Evolutionary conservation across 495 filamentous ascomycete genomes (phyloP), one percentile per base, ranked within the genome.

Genomic region (Penicillium riverlandense): DNA sequence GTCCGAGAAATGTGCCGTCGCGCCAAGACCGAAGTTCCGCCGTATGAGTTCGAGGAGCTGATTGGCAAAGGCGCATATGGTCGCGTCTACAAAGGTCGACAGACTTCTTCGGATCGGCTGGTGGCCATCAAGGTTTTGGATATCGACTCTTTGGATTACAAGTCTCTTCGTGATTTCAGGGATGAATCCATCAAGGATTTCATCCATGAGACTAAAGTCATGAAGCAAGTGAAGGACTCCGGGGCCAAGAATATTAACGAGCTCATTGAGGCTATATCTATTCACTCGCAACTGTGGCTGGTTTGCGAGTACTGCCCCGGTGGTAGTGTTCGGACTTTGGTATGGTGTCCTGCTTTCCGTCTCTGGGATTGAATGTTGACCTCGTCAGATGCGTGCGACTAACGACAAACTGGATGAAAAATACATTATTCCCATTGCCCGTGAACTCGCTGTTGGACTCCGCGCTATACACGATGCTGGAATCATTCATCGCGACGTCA

Each of bases 11-110:
- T 71, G 67, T 69, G 71, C 43, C 66, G 66, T 29, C 55, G 69
- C 37, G 69, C 69, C 12, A 71, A 72, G 48, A 61, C 65, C 0
- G 66, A 72, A 9, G 52, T 63, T 2, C 75, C 75, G 9, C 76
- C 78, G 1, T 98, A 95, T 51, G 80, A 79, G 10, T 87, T 98
- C 34, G 73, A 85, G 32, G 91, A 97, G 61, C 68, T 97, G 44
- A 91, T 96, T 46, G 92, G 92, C 13, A 97, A 96, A 63, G 92
- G 92, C n/a, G 83, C 84, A 5, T 97, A 88, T 66, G 94, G 92
- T 12, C 82, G 90, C 31, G 92, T 98, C 8, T 98, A 90, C 74
- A 95, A 92, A 63, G 88, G 79, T 14, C 58, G 54, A 55, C 47
- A 83, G 70, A 62, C 65, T 64, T 65, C 75, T n/a, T 77, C 74